phyloP scores from a whole-genome alignment of 2,329 filamentous ascomycete species.

The Aspergillus neoniger region DNA sequence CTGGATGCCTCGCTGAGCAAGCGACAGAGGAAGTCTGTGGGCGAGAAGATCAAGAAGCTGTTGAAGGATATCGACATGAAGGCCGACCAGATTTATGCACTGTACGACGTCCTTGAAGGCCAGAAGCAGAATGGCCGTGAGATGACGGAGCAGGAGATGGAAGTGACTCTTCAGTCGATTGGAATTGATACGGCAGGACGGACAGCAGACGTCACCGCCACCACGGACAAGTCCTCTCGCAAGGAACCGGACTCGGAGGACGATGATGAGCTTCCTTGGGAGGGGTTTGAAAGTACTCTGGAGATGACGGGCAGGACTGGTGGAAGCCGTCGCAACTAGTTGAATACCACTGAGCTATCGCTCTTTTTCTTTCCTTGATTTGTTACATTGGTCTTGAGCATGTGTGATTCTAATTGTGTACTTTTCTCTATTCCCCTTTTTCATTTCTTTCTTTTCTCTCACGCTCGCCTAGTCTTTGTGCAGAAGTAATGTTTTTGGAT shows the following conservation, averaged over 20 bases:
- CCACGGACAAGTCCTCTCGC: conserved; percentile 31
- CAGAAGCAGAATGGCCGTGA: conserved; percentile 67
- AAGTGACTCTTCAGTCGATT: conserved; percentile 60
- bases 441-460: not conserved
- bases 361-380: conserved; percentile 1
- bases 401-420: not conserved
- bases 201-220: conserved; percentile 30
- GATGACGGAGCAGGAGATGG: conserved; percentile 64
- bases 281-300: conserved; percentile 46
- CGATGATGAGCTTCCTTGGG: conserved; percentile 47
- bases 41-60: conserved; percentile 62
- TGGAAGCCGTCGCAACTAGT: conserved; percentile 21
- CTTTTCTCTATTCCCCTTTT: not conserved
- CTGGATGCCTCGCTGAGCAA: conserved; percentile 68
- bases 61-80: conserved; percentile 69
- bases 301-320: conserved; percentile 38
- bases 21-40: conserved; percentile 63
- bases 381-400: not conserved
- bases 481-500: not conserved
- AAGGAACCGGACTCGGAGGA: conserved; percentile 26
- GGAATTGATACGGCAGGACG: conserved; percentile 35
- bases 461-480: not conserved
- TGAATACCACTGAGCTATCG: not conserved
- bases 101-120: conserved; percentile 82
- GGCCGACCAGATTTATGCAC: conserved; percentile 75